These are phyloP conservation scores for Trametes polyzona DNA, from an alignment of 1,284 basidiomycete species.

Conservation along the genomic window DNA sequence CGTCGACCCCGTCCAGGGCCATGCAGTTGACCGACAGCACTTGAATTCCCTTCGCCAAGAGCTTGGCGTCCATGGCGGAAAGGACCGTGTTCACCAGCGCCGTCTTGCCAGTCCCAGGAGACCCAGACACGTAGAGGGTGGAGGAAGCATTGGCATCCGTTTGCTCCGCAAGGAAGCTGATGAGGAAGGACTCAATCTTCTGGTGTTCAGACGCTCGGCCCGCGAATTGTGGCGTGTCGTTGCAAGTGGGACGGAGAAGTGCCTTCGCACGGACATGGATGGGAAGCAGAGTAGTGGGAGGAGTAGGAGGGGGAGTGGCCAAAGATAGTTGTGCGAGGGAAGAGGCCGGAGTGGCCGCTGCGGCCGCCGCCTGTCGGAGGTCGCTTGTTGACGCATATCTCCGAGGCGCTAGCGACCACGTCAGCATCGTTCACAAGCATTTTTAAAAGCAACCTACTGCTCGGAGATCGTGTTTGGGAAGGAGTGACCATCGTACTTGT, in stretches of 20 bases:
- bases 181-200: slow-evolving; percentile 60
- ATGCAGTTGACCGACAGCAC: slow-evolving; percentile 77
- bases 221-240: slow-evolving; percentile 53
- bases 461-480: slow-evolving; percentile 42
- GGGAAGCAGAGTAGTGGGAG: slow-evolving; percentile 56
- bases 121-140: slow-evolving; percentile 76
- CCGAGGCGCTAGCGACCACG: slow-evolving; percentile 39
- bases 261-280: slow-evolving; percentile 68
- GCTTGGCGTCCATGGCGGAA: slow-evolving; percentile 38
- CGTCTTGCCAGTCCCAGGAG: slow-evolving; percentile 83
- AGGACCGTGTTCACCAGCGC: slow-evolving; percentile 74
- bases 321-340: slow-evolving; percentile 50
- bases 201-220: slow-evolving; percentile 68
- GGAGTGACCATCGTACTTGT: slow-evolving; percentile 48
- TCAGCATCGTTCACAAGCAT: slow-evolving; percentile 9
- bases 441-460: slow-evolving; percentile 27
- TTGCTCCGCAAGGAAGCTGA: slow-evolving; percentile 46
- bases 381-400: slow-evolving; percentile 54
- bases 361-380: slow-evolving; percentile 31
- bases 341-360: slow-evolving; percentile 39
- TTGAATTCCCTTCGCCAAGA: slow-evolving; percentile 44
- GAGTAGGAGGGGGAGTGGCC: slow-evolving; percentile 62
- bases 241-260: slow-evolving; percentile 70
- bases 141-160: slow-evolving; percentile 36
- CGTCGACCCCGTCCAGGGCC: slow-evolving; percentile 65